Evolutionary conservation across 306 rosid species (phyloP).

Genomic region (Sophora flavescens): DNA sequence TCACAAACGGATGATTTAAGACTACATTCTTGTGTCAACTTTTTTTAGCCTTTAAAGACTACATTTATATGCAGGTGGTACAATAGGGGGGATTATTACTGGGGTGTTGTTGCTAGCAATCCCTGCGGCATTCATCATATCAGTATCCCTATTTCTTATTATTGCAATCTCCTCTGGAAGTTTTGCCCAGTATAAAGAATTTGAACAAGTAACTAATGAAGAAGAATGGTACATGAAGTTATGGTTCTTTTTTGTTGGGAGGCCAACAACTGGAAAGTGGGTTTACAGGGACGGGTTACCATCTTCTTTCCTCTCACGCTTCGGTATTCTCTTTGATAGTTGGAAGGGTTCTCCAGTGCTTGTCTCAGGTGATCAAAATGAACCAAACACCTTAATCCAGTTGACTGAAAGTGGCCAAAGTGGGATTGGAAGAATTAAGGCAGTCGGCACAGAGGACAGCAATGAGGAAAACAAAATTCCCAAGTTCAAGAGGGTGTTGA

Average conservation of each 20-base stretch:
- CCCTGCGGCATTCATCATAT: constrained; percentile 66
- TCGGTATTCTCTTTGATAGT: constrained; percentile 66
- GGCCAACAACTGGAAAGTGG: constrained; percentile 64
- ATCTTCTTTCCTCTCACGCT: constrained; percentile 58
- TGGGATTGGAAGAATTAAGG: constrained; percentile 52
- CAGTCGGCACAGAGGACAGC: constrained; percentile 56
- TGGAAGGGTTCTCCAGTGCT: constrained; percentile 59
- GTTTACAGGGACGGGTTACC: constrained; percentile 59
- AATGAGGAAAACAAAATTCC: constrained; percentile 56
- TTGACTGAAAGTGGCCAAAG: constrained; percentile 52
- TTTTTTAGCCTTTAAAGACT: constrained; percentile 13
- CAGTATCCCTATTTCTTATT: constrained; percentile 56
- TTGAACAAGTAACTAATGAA: constrained; percentile 43
- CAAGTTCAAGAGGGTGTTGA: constrained; percentile 50
- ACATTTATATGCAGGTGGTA: constrained; percentile 64
- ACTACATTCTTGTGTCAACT: background rate
- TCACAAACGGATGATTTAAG: constrained; percentile 29
- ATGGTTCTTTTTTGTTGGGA: constrained; percentile 55
- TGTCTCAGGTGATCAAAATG: constrained; percentile 53
- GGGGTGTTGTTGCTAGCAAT: constrained; percentile 68
- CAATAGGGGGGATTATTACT: constrained; percentile 60
- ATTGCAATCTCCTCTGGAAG: constrained; percentile 59
- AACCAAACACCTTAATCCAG: constrained; percentile 51
- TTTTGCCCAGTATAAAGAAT: constrained; percentile 62
- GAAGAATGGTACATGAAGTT: constrained; percentile 59